Base-by-base conservation (phyloP, 768 basidiomycete species). In the Suillus brevipes region DNA sequence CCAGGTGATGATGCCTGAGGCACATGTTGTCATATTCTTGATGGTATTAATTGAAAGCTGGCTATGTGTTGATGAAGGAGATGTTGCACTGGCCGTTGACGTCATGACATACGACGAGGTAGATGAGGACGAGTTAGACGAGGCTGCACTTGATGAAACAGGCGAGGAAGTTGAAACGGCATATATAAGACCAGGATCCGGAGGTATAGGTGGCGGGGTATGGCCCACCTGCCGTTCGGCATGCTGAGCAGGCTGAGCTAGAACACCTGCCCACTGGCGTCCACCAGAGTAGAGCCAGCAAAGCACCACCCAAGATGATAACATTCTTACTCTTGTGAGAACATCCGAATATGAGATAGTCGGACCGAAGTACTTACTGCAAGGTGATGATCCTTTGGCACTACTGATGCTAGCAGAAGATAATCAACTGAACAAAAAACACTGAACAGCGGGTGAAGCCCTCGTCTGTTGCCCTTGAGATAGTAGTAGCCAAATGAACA, bases 1-100 rank as follows among this genome's bases (percentile, higher is more conserved):
- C 84, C 85, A 85, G 28, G 68, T 66, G 66, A 83, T 71, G 12
- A 67, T 58, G 8, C 71, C 73, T 20, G 74, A 62, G 1, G 67
- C 67, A 67, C 82, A 83, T 36, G 80, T 75, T 13, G 68, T 76
- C 76, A 81, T 71, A 47, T 74, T 71, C 31, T 69, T 55, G 31
- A 78, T 64, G 47, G 64, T n/a, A 28, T 62, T 58, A 45, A 80
- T 72, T 20, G 20, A n/a, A 63, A 78, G 67, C 6, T 10, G 65
- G 55, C 7, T 10, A 12, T 69, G 25, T 50, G 72, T 66, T 58
- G 64, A 62, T n/a, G 66, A 67, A 52, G 59, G 65, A 16, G 58
- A 43, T 16, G n/a, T 40, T 45, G 49, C 42, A 18, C 63, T 61
- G 13, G 45, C 55, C n/a, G 61, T 63, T 42, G 63, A 64, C 2